These are phyloP conservation scores for Paracoccidioides brasiliensis DNA, from an alignment of 2,329 filamentous ascomycete genomes.

Conservation along the genomic window DNA sequence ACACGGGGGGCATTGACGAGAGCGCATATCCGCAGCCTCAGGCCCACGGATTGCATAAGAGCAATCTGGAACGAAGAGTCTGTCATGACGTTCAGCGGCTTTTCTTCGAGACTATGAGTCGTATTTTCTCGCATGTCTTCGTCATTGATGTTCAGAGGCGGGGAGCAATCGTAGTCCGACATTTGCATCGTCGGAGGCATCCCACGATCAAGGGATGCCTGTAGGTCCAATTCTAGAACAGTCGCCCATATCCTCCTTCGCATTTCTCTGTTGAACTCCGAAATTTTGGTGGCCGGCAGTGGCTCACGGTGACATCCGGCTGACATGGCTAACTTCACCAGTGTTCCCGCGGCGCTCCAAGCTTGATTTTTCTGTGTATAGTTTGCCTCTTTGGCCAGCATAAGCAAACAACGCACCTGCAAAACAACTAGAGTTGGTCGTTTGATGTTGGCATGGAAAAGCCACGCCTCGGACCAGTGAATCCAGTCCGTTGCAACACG, in stretches of 20 bases:
- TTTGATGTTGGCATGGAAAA: conserved; percentile 61
- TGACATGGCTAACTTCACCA: conserved; percentile 41
- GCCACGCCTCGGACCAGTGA: conserved; percentile 74
- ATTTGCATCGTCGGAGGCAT: conserved; percentile 36
- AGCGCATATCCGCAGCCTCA: conserved; percentile 14
- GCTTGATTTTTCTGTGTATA: conserved; percentile 42
- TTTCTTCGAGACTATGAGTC: conserved; percentile 19
- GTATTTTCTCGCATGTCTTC: conserved; percentile 32
- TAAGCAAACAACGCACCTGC: conserved; percentile 39
- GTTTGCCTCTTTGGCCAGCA: conserved; percentile 38
- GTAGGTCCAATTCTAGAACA: conserved; percentile 44
- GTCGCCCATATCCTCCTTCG: conserved; percentile 45
- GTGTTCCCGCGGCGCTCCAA: conserved; percentile 39
- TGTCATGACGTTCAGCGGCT: conserved; percentile 22
- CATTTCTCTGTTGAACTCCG: conserved; percentile 32
- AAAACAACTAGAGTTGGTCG: conserved; percentile 38
- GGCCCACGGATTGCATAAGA: conserved; percentile 16
- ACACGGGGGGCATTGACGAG: conserved; percentile 14
- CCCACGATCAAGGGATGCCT: conserved; percentile 42
- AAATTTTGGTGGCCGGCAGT: conserved; percentile 20
- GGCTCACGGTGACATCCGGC: conserved; percentile 39
- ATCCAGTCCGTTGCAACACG: conserved; percentile 52
- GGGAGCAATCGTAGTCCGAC: conserved; percentile 35
- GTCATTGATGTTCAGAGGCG: conserved; percentile 40
- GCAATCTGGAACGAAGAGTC: conserved; percentile 25